Evolutionary conservation across 805 yeast species (phyloP).

Genomic region (Hanseniaspora meyeri): DNA sequence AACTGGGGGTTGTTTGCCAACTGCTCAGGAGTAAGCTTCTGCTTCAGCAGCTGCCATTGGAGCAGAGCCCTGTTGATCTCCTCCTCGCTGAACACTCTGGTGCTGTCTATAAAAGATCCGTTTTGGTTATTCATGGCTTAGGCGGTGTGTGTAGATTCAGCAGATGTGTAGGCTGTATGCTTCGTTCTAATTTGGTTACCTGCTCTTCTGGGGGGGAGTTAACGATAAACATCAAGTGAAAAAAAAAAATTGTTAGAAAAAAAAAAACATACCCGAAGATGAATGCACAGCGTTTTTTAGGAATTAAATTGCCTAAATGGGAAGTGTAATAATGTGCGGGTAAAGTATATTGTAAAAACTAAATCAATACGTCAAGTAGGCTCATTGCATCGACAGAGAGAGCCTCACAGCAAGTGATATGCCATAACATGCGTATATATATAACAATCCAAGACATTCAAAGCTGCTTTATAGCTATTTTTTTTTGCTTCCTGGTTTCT

Average conservation of each 20-base stretch:
- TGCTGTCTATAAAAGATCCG: slow-evolving; percentile 1
- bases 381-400: too few species aligned
- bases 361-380: too few species aligned
- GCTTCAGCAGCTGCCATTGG: slow-evolving; percentile 29
- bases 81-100: slow-evolving; percentile 24
- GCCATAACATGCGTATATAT: background rate
- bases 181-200: background rate
- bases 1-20: slow-evolving; percentile 28
- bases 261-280: background rate
- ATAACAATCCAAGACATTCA: too few species aligned
- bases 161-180: background rate
- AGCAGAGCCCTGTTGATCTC: slow-evolving; percentile 27
- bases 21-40: slow-evolving; percentile 26
- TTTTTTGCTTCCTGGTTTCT: too few species aligned
- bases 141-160: too few species aligned
- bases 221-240: background rate
- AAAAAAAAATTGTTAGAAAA: background rate
- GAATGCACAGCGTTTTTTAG: background rate
- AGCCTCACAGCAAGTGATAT: background rate
- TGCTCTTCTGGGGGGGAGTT: background rate
- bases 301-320: background rate
- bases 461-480: too few species aligned
- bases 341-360: too few species aligned
- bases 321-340: background rate
- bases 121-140: background rate